A percentile compares a stretch with the other conserved stretches of the same genome.
Evolutionary conservation across 2,329 filamentous ascomycete species (phyloP).

Genomic region (Nemania abortiva): DNA sequence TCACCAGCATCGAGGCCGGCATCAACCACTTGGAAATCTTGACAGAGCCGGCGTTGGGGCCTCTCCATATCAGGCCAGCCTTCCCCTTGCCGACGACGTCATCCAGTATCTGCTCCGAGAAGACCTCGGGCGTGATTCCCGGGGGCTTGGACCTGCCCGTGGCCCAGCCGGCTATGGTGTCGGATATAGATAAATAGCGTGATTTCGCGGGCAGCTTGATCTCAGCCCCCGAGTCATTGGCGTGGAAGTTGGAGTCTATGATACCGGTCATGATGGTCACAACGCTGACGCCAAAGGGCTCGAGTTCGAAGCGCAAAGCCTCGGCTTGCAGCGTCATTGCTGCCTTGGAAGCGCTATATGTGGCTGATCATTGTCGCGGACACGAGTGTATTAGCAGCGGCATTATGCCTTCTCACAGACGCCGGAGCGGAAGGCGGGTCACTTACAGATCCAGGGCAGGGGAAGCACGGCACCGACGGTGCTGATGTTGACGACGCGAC

Average conservation of each 20-base stretch:
- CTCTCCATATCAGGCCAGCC: conserved; percentile 36
- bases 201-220: conserved; percentile 33
- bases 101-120: conserved; percentile 34
- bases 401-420: conserved; percentile 2
- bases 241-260: conserved; percentile 20
- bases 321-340: neutral
- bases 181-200: conserved; percentile 36
- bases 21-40: conserved; percentile 22
- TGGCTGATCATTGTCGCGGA: conserved; percentile 4
- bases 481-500: conserved; percentile 27
- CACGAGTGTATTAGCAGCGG: too few relatives aligned
- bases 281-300: conserved; percentile 1
- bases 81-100: conserved; percentile 35
- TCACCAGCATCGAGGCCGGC: neutral
- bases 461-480: conserved; percentile 16
- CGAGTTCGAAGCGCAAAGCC: conserved; percentile 6
- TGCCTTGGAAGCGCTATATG: conserved; percentile 13
- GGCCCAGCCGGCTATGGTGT: conserved; percentile 40
- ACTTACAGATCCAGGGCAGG: conserved; percentile 24
- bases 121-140: conserved; percentile 32
- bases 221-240: conserved; percentile 16
- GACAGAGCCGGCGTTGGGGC: conserved; percentile 37
- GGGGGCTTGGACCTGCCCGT: conserved; percentile 38
- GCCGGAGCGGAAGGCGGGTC: neutral
- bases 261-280: conserved; percentile 20